A percentile compares a stretch with the other conserved stretches of the same genome.
phyloP scores from a whole-genome alignment of 441 rosid species.

The Flueggea neowawraea region DNA sequence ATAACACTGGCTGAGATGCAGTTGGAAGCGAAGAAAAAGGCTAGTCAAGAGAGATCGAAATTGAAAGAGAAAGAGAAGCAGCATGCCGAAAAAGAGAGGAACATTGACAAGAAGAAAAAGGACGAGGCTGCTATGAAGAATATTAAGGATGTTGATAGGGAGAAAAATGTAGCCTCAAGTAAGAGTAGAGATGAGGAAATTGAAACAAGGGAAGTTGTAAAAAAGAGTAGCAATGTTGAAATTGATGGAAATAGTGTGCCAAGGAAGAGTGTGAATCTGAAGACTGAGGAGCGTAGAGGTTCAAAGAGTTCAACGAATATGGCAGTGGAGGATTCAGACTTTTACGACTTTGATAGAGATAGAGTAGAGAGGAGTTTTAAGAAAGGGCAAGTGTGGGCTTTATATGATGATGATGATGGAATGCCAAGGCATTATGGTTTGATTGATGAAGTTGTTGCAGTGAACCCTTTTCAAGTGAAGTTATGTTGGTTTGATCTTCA shows the following conservation, averaged over 20 bases:
- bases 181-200: slow-evolving; percentile 27
- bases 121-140: slow-evolving; percentile 6
- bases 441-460: slow-evolving; percentile 69
- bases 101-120: slow-evolving; percentile 14
- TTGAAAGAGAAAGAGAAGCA: slow-evolving; percentile 13
- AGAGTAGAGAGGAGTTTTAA: slow-evolving; percentile 63
- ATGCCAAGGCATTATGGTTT: slow-evolving; percentile 81
- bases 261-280: slow-evolving; percentile 17
- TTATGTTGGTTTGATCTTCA: slow-evolving; percentile 65
- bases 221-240: slow-evolving; percentile 28
- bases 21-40: slow-evolving; percentile 39
- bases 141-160: slow-evolving; percentile 8
- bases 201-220: slow-evolving; percentile 12
- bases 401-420: slow-evolving; percentile 52
- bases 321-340: slow-evolving; percentile 44
- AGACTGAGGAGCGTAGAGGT: slow-evolving; percentile 16
- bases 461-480: slow-evolving; percentile 69
- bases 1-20: slow-evolving; percentile 85
- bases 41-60: slow-evolving; percentile 26
- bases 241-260: slow-evolving; percentile 15
- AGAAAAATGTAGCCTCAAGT: slow-evolving; percentile 17
- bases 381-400: slow-evolving; percentile 91
- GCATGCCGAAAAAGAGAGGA: slow-evolving; percentile 5
- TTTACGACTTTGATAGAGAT: slow-evolving; percentile 64
- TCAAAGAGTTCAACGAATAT: slow-evolving; percentile 25